These are phyloP conservation scores for Solanum hybrid DNA, from an alignment of 305 asterid species.

Conservation along the genomic window DNA sequence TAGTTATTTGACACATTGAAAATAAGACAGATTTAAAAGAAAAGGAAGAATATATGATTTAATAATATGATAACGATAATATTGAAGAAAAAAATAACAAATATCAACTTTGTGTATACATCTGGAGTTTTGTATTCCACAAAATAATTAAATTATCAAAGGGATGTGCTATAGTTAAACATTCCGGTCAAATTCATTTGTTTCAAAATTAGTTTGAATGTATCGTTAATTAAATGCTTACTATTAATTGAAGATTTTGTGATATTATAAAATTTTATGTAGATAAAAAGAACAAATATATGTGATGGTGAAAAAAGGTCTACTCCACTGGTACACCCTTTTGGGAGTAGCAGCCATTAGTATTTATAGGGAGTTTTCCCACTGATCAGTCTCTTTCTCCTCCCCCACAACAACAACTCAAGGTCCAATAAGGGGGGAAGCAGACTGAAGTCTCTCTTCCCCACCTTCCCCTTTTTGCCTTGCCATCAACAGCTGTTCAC, in stretches of 20 bases:
- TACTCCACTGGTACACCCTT: not conserved
- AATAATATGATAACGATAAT: not conserved
- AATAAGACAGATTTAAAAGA: not conserved
- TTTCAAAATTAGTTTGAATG: not conserved
- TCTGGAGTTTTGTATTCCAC: not conserved
- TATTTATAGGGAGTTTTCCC: constrained; percentile 23
- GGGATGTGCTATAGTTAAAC: not conserved
- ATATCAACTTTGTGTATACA: not conserved
- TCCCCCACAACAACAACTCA: constrained; percentile 18
- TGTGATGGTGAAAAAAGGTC: not conserved
- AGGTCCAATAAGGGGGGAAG: constrained; percentile 25
- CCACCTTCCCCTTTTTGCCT: not conserved
- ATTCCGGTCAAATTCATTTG: not conserved
- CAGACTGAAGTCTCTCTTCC: constrained; percentile 3
- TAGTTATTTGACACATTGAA: not conserved
- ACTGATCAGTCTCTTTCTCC: constrained; percentile 25
- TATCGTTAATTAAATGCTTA: not conserved
- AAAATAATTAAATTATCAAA: not conserved
- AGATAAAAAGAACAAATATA: not conserved
- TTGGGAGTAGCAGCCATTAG: not conserved
- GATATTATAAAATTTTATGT: not conserved
- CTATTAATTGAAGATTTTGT: not conserved
- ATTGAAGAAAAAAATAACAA: not conserved
- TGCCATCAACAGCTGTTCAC: not conserved
- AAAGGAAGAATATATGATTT: not conserved